Conservation (phyloP, 441 rosid species). For the Populus hybrid region DNA sequence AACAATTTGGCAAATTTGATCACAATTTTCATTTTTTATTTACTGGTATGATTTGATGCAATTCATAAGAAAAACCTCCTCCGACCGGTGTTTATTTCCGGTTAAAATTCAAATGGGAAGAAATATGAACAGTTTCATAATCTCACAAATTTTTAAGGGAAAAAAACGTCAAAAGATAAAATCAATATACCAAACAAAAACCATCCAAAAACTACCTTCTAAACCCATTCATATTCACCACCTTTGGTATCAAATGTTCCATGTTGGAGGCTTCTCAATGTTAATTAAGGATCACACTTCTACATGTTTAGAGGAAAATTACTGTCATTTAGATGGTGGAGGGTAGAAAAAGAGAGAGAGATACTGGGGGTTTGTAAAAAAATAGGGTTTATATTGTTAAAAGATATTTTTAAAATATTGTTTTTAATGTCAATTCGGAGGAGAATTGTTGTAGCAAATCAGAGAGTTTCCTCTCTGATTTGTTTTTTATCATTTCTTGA, state of each 20-base stretch:
- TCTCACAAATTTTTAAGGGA: not conserved
- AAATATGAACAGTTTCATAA: not conserved
- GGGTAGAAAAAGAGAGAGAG: no score
- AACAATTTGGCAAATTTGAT: not conserved
- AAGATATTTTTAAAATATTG: no score
- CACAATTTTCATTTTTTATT: not conserved
- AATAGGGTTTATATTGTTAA: no score
- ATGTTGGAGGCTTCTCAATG: constrained; percentile 68
- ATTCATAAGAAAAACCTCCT: constrained; percentile 86
- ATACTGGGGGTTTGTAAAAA: no score
- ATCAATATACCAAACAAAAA: not conserved
- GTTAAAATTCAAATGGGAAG: constrained; percentile 39
- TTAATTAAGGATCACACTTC: constrained; percentile 92
- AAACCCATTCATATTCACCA: constrained; percentile 90
- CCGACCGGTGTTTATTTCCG: constrained; percentile 89
- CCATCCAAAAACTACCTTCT: constrained; percentile 51
- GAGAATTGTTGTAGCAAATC: no score
- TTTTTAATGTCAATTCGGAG: no score
- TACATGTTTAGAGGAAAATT: constrained; percentile 16
- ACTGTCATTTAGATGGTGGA: not conserved
- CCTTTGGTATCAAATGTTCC: constrained; percentile 85
- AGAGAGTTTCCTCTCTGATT: no score
- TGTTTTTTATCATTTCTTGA: no score
- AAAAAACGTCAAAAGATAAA: not conserved
- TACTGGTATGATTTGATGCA: not conserved